Percentiles rank a stretch among this genome's conserved stretches.
These are phyloP conservation scores for Dalbergia oliveri DNA, from an alignment of 306 rosid species.

Conservation along the genomic window DNA sequence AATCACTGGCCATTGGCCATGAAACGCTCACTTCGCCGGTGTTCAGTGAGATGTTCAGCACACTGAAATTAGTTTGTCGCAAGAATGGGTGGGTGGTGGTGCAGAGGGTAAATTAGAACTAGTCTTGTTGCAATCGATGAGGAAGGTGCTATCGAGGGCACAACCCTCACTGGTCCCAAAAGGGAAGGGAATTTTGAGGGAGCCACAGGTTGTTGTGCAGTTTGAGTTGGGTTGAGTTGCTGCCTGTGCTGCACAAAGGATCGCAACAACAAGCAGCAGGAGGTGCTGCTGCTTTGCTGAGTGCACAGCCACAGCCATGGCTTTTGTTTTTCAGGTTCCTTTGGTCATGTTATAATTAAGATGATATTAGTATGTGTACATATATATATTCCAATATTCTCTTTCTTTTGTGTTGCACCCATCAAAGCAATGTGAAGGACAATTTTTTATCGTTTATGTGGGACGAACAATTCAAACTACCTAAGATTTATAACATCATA, in stretches of 20 bases:
- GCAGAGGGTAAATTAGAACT: too few relatives aligned
- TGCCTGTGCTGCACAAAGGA: not conserved
- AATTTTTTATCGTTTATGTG: too few relatives aligned
- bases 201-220: constrained; percentile 35
- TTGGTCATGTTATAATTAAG: too few relatives aligned
- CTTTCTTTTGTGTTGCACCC: too few relatives aligned
- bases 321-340: too few relatives aligned
- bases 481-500: too few relatives aligned
- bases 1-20: not conserved
- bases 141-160: constrained; percentile 34
- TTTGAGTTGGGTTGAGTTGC: not conserved
- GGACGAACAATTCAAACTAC: too few relatives aligned
- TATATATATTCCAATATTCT: too few relatives aligned
- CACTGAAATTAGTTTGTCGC: not conserved
- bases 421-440: too few relatives aligned
- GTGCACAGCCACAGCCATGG: too few relatives aligned
- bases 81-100: not conserved
- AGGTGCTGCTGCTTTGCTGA: not conserved
- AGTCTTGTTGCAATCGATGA: constrained; percentile 32
- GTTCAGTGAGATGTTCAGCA: constrained; percentile 32
- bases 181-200: constrained; percentile 39
- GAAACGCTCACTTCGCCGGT: constrained; percentile 38
- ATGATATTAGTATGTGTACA: too few relatives aligned
- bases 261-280: not conserved
- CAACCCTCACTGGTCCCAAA: constrained; percentile 36